These are phyloP conservation scores for Purpureocillium takamizusanense DNA, from an alignment of 2,329 filamentous ascomycete species.

Conservation along the genomic window DNA sequence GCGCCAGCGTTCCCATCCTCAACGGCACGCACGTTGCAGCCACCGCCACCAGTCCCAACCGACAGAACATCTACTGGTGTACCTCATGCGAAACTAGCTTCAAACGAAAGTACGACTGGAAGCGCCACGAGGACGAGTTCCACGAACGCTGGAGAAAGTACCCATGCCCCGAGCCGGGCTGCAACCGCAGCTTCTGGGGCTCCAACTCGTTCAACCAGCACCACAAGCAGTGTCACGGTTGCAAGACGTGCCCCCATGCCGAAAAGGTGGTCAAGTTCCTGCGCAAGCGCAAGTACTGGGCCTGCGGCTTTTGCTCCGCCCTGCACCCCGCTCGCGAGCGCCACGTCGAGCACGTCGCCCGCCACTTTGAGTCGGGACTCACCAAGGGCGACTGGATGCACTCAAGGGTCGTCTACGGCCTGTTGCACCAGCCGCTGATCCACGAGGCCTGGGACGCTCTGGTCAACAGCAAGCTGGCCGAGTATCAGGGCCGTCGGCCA, in stretches of 20 bases:
- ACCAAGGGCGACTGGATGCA: conserved; percentile 61
- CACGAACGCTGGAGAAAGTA: conserved; percentile 61
- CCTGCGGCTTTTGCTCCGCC: conserved; percentile 58
- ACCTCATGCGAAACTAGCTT: conserved; percentile 55
- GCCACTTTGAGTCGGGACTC: conserved; percentile 56
- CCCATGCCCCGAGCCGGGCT: conserved; percentile 52
- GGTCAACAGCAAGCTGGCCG: conserved; percentile 42
- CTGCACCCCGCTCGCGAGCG: conserved; percentile 55
- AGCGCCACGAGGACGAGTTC: conserved; percentile 60
- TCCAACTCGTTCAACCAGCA: conserved; percentile 62
- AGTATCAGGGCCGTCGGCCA: conserved; percentile 44
- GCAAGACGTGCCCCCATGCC: conserved; percentile 56
- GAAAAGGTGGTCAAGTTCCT: conserved; percentile 55
- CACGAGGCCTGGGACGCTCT: conserved; percentile 53
- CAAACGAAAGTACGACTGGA: conserved; percentile 61
- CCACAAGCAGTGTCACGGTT: conserved; percentile 56
- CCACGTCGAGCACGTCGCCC: conserved; percentile 58
- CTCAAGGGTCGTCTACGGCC: conserved; percentile 57
- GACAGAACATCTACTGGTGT: conserved; percentile 45
- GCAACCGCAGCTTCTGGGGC: conserved; percentile 59
- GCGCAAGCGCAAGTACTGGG: conserved; percentile 57
- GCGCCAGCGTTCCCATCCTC: conserved; percentile 19
- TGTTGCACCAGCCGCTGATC: conserved; percentile 57
- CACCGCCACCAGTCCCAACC: conserved; percentile 17
- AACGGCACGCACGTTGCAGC: conserved; percentile 21